These are phyloP conservation scores for Pleurotus platypus DNA, from an alignment of 768 basidiomycete species.

Conservation along the genomic window DNA sequence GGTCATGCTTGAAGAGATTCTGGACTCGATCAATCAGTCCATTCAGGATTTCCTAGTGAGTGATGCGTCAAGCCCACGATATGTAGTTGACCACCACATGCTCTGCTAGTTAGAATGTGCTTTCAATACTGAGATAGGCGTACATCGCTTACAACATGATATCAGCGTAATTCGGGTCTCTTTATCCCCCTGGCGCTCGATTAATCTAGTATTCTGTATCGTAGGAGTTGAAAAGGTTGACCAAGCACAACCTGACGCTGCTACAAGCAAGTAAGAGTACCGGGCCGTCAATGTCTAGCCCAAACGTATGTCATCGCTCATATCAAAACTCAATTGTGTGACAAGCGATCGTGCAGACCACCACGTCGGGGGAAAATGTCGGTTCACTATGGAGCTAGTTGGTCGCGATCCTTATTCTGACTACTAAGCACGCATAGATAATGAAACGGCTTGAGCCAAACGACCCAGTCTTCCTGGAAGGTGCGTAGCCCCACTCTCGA, in stretches of 20 bases:
- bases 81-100: too few relatives aligned
- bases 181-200: neutral
- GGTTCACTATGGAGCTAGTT: neutral
- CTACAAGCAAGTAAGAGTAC: neutral
- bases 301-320: too few relatives aligned
- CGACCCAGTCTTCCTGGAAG: conserved; percentile 3
- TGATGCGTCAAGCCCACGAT: neutral
- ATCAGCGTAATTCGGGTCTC: neutral
- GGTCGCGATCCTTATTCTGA: neutral
- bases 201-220: neutral
- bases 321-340: too few relatives aligned
- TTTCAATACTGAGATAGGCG: conserved; percentile 1
- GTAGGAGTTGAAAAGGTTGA: conserved; percentile 1
- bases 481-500: neutral
- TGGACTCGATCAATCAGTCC: conserved; percentile 2
- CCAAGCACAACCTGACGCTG: neutral
- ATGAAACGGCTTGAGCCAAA: neutral
- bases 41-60: conserved; percentile 4
- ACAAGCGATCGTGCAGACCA: too few relatives aligned
- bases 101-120: neutral
- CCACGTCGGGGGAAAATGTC: too few relatives aligned
- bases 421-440: neutral
- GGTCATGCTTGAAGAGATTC: neutral
- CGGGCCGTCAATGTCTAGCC: too few relatives aligned
- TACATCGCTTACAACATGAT: neutral